Percentiles rank a stretch among this genome's conserved stretches.
Conservation (phyloP, 2,329 filamentous ascomycete species). For the Boeremia lycopersici region DNA sequence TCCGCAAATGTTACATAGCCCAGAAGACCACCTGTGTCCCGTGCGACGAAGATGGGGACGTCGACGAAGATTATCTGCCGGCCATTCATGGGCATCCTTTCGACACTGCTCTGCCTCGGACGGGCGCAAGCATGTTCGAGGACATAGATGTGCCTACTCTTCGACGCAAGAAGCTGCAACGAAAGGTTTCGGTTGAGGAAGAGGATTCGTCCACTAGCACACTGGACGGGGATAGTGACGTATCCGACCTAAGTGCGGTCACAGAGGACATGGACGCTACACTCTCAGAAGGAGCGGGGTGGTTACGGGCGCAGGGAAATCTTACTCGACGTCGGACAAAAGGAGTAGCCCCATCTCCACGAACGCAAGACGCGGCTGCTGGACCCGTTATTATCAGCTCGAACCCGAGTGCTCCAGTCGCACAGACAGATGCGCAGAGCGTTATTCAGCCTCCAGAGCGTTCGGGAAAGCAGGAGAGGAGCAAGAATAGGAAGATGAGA, state of each 20-base stretch:
- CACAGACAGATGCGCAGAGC: neutral
- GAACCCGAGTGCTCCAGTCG: neutral
- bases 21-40: constrained; percentile 15
- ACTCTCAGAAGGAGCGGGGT: neutral
- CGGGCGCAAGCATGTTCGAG: constrained; percentile 22
- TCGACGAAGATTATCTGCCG: neutral
- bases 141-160: constrained; percentile 3
- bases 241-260: neutral
- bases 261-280: neutral
- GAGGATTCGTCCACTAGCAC: neutral
- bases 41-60: constrained; percentile 11
- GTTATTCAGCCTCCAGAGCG: no score
- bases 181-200: neutral
- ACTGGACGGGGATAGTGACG: neutral
- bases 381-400: neutral
- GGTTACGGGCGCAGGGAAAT: neutral
- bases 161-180: neutral
- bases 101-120: constrained; percentile 16
- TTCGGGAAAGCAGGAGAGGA: neutral
- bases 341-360: no score
- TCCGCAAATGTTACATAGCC: constrained; percentile 21
- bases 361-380: neutral
- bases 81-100: constrained; percentile 8
- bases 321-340: no score
- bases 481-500: neutral